Base-by-base conservation (phyloP, 2,329 filamentous ascomycete genomes). In the Cordyceps javanica region DNA sequence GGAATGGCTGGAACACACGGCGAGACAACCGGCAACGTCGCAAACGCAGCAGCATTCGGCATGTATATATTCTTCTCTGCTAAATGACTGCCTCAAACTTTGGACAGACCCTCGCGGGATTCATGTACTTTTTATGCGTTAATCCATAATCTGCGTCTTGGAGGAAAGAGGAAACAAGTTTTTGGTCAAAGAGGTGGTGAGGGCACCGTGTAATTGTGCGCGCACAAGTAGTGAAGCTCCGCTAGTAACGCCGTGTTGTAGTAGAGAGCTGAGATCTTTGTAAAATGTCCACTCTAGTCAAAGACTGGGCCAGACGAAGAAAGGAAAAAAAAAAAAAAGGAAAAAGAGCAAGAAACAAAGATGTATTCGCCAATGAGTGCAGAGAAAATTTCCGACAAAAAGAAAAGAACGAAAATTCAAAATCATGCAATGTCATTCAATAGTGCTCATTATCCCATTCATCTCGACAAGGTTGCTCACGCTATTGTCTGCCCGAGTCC, bases 181-280 rank as follows among this genome's bases (percentile, higher is more conserved):
- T n/a, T n/a, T n/a, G 25, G 45, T 19, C 13, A 45, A 45, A n/a
- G 39, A 23, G n/a, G 6, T 5, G 11, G 21, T 44, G 41, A 14
- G n/a, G 23, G 42, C 42, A 50, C 48, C 26, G 36, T 23, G 36
- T 21, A 30, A 30, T n/a, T n/a, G 38, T 42, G 21, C 38, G 50
- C 42, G 16, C 21, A 26, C n/a, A 9, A 26, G 23, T n/a, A n/a
- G 50, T 53, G 26, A 39, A 38, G 48, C 50, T 42, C 50, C 26
- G 25, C 25, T 49, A 39, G 36, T 25, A 53, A 53, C 39, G 51
- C 51, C 51, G 39, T 44, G 25, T 41, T 10, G 38, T 42, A 32
- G 41, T 30, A 30, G n/a, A 53, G 39, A 54, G 39, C 26, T 54
- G 51, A 30, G 39, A 44, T 54, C 21, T 44, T 55, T 38, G 32